These are phyloP conservation scores for Ganoderma meredithae DNA, from an alignment of 1,284 basidiomycete genomes.

Conservation along the genomic window DNA sequence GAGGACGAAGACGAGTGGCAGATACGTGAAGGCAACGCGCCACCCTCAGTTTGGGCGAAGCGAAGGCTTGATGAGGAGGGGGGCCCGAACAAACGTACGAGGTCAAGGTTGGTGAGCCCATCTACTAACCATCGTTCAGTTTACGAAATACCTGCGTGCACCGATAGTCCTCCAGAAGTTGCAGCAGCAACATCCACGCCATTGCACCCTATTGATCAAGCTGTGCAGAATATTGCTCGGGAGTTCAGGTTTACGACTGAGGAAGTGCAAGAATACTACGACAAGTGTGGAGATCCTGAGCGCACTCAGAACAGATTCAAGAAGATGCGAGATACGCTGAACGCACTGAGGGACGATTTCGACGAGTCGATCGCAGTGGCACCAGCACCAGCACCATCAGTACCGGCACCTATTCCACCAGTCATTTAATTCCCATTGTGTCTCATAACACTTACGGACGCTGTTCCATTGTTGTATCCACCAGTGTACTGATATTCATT, in stretches of 20 bases:
- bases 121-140: neutral
- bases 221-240: constrained; percentile 65
- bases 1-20: constrained; percentile 72
- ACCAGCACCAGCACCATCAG: constrained; percentile 1
- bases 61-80: constrained; percentile 53
- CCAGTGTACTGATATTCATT: neutral
- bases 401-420: neutral
- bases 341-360: constrained; percentile 44
- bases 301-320: constrained; percentile 68
- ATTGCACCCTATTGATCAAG: constrained; percentile 69
- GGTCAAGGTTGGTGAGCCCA: constrained; percentile 38
- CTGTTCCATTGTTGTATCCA: constrained; percentile 21
- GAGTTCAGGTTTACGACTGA: constrained; percentile 72
- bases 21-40: constrained; percentile 64
- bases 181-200: constrained; percentile 46
- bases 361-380: neutral
- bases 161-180: constrained; percentile 18
- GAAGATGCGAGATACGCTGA: constrained; percentile 65
- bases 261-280: constrained; percentile 78
- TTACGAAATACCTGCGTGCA: neutral
- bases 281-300: constrained; percentile 71
- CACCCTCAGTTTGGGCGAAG: constrained; percentile 75
- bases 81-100: constrained; percentile 38
- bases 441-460: neutral
- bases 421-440: neutral